Evolutionary conservation across 2,329 filamentous ascomycete species (phyloP), one percentile per base, ranked within the genome.

Genomic region (Penicillium sp.): DNA sequence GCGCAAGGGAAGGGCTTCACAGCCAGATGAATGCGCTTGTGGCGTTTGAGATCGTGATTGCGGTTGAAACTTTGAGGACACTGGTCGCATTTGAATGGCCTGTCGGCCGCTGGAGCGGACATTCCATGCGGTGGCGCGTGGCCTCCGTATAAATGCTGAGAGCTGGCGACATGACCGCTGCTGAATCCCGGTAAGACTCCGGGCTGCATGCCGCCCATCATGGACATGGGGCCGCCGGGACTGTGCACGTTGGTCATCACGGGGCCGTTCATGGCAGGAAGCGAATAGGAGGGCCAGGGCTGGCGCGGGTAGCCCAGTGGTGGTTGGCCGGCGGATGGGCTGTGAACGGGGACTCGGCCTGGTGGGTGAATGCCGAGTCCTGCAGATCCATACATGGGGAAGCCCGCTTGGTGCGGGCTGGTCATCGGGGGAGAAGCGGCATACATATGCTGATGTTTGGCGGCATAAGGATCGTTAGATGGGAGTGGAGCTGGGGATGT

Each of bases 1-100:
- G 80, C 85, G 72, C 94, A 99, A 0, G 92, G 92, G 72, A 93
- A 97, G 0, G 94, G 94, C 80, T 99, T 99, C 39, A 97, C 91
- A 0, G 92, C 90, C 54, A 97, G 76, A 74, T 99, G 94, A 55
- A 97, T 97, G 47, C 92, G 81, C 80, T 96, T 96, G 73, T 99
- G 94, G 48, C 94, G 84, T 77, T 99, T 99, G 65, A 97, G 75
- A 69, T 97, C 94, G 69, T 97, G 94, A 62, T 97, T 97, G 4
- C 94, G 83, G 73, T 96, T 97, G 78, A 99, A 99, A 36, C 90
- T 92, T 71, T 96, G 91, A 0, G 90, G 86, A 68, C 94, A 99
- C 69, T 90, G 84, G 64, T 97, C 92, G 71, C 94, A 99, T 74
- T 92, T 92, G 80, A 96, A 97, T 0, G 94, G 94, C 5, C 93